Evolutionary conservation across 108 stramenopile species (phyloP), one percentile per base, ranked within the genome.

Genomic region (Ochromonas danica): DNA sequence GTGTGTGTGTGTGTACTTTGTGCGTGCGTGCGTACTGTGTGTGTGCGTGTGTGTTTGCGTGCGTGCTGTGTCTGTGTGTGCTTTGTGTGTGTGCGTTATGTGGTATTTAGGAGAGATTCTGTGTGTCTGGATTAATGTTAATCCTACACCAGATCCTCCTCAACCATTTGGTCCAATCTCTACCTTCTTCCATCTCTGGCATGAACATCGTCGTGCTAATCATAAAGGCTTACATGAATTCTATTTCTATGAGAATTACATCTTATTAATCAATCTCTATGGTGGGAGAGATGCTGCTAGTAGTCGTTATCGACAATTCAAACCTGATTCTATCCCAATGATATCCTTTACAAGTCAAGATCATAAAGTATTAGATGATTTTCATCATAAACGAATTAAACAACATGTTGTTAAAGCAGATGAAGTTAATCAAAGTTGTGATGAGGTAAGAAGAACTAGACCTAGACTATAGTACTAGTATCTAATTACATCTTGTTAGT

Each of bases 171-270:
- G 77, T 36, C 39, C 40, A 40, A 28, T 89, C 2, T 43, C 78
- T 0, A 33, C 78, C 6, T 62, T 79, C 42, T 84, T 89, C 65
- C 43, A 70, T 35, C 77, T 89, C 17, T 89, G 89, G 89, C 89
- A 89, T 84, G 88, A 89, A 61, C 62, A 61, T 1, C 25, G 71
- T 31, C 83, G 87, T 25, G 83, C 75, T 1, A 27, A 36, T 0
- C 61, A 85, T 42, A 33, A 70, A 0, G 83, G 85, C 3, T 0
- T 88, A 1, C 86, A 87, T 71, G 77, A 81, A 43, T 78, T 81
- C 67, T 42, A 77, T 45, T 71, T 40, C 40, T 42, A 61, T 14
- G 63, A 31, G 61, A 75, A 60, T 41, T 75, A 75, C 25, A 36
- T 75, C 38, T 30, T 75, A 41, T 14, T 75, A 35, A 10, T 75